A percentile compares a stretch with the other conserved stretches of the same genome.
Conservation (phyloP, 2,329 filamentous ascomycete genomes). For the Exophiala oligosperma region DNA sequence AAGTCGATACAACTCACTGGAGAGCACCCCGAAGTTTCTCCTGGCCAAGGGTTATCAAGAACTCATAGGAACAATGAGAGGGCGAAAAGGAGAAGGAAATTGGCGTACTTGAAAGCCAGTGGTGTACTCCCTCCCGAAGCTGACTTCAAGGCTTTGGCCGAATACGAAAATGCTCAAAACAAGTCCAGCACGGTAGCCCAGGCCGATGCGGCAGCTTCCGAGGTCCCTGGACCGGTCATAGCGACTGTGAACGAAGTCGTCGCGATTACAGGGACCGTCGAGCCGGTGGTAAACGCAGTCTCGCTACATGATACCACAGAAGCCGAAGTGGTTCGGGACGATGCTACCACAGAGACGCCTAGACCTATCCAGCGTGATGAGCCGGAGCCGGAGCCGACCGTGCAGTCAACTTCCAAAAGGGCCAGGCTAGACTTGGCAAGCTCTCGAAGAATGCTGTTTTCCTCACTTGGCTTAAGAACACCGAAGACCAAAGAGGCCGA, state of each 20-base stretch:
- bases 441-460: conserved; percentile 68
- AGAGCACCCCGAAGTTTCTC: conserved; percentile 34
- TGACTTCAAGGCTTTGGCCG: conserved; percentile 37
- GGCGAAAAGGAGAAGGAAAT: conserved; percentile 49
- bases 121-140: conserved; percentile 54
- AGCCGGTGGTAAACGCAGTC: no score
- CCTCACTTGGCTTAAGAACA: conserved; percentile 67
- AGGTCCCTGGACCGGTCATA: no score
- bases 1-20: conserved; percentile 8
- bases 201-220: no score
- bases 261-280: not conserved
- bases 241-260: not conserved
- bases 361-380: not conserved
- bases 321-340: not conserved
- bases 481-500: conserved; percentile 70
- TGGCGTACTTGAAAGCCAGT: conserved; percentile 55
- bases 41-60: conserved; percentile 49
- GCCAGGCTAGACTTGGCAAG: conserved; percentile 59
- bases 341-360: not conserved
- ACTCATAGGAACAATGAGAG: conserved; percentile 60
- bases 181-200: conserved; percentile 7
- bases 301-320: not conserved
- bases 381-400: not conserved
- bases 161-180: conserved; percentile 19
- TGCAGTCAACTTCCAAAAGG: conserved; percentile 30